Conservation (phyloP, 768 basidiomycete species). For the Termitomyces sp. region DNA sequence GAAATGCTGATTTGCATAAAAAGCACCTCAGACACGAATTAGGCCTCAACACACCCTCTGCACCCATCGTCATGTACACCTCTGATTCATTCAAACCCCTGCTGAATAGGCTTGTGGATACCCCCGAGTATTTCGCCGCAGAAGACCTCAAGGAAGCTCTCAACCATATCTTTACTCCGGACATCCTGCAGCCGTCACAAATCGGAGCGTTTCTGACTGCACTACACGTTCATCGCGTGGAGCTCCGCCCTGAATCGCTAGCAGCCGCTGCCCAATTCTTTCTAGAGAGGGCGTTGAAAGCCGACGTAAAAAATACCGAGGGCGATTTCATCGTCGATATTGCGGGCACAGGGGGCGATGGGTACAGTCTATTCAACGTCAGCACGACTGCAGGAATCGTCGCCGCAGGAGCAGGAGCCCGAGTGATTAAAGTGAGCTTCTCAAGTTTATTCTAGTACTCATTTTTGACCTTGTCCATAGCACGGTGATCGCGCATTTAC, state of each 20-base stretch:
- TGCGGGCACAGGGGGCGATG: conserved; percentile 93
- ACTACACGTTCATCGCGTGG: conserved; percentile 73
- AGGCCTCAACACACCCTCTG: neutral
- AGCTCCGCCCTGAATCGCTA: conserved; percentile 69
- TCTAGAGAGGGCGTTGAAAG: conserved; percentile 56
- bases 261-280: conserved; percentile 76
- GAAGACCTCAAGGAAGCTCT: conserved; percentile 72
- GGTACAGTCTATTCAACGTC: conserved; percentile 94
- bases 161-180: conserved; percentile 65
- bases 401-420: conserved; percentile 89
- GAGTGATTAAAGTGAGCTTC: conserved; percentile 77
- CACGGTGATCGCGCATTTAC: conserved; percentile 90
- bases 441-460: neutral
- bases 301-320: conserved; percentile 49
- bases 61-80: conserved; percentile 19
- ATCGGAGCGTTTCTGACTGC: conserved; percentile 89
- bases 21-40: neutral
- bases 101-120: conserved; percentile 71
- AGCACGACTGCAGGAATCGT: conserved; percentile 92
- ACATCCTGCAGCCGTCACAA: conserved; percentile 61
- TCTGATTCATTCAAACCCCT: conserved; percentile 67
- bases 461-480: conserved; percentile 32
- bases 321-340: conserved; percentile 72
- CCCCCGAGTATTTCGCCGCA: conserved; percentile 76
- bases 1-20: conserved; percentile 5